A percentile compares a stretch with the other conserved stretches of the same genome.
Evolutionary conservation across 2,329 filamentous ascomycete species (phyloP).

Genomic region (Alternaria novae-zelandiae): DNA sequence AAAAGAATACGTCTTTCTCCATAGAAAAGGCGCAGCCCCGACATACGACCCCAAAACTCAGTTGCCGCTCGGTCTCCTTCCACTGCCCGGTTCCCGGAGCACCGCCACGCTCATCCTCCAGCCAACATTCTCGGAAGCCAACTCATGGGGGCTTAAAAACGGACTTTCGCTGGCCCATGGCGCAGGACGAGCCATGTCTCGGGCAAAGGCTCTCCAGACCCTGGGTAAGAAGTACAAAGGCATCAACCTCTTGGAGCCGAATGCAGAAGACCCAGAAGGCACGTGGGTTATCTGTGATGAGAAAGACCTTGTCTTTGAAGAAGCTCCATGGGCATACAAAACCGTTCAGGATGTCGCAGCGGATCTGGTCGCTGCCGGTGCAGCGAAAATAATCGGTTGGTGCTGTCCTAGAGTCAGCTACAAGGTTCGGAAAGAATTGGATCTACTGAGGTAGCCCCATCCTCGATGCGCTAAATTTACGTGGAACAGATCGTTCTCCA

Average conservation of each 20-base stretch:
- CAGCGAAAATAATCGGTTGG: constrained; percentile 41
- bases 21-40: constrained; percentile 50
- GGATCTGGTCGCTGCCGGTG: constrained; percentile 44
- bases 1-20: constrained; percentile 39
- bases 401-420: constrained; percentile 47
- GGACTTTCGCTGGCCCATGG: constrained; percentile 48
- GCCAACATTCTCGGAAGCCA: constrained; percentile 38
- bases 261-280: constrained; percentile 26
- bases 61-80: constrained; percentile 37
- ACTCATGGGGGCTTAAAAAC: constrained; percentile 38
- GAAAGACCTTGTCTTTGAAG: constrained; percentile 48
- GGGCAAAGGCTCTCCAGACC: constrained; percentile 42
- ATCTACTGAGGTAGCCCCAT: neutral
- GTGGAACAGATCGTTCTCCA: neutral
- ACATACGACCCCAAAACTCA: constrained; percentile 29
- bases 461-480: neutral
- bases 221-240: constrained; percentile 44
- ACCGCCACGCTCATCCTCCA: constrained; percentile 49
- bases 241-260: constrained; percentile 36
- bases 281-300: constrained; percentile 50
- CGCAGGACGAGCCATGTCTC: constrained; percentile 48
- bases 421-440: constrained; percentile 45
- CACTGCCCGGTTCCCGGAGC: constrained; percentile 47
- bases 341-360: constrained; percentile 46
- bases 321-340: constrained; percentile 49